These are phyloP conservation scores for Scalesia atractyloides DNA, from an alignment of 129 eudicot species.

Conservation along the genomic window DNA sequence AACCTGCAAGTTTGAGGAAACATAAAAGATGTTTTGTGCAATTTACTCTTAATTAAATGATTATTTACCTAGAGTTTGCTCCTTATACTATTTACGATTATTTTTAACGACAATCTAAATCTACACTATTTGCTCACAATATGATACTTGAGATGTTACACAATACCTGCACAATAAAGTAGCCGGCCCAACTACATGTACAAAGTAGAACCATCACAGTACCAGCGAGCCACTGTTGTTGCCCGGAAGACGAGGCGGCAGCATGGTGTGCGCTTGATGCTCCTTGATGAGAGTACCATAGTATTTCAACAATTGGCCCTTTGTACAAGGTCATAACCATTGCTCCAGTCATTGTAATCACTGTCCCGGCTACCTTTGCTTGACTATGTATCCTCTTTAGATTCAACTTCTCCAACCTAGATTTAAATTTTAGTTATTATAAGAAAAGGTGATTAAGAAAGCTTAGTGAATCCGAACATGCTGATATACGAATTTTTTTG, in stretches of 20 bases:
- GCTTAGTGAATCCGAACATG: background rate
- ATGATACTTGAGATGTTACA: slow-evolving; percentile 7
- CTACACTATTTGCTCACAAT: background rate
- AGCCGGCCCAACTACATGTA: slow-evolving; percentile 78
- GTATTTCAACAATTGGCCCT: slow-evolving; percentile 73
- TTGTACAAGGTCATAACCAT: slow-evolving; percentile 89
- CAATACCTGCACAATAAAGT: slow-evolving; percentile 78
- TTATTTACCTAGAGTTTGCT: too few species aligned
- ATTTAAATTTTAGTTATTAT: background rate
- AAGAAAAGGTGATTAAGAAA: background rate
- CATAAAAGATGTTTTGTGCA: too few species aligned
- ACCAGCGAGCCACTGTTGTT: slow-evolving; percentile 66
- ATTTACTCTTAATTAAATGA: too few species aligned
- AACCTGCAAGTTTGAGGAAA: too few species aligned
- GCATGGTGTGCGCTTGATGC: slow-evolving; percentile 37
- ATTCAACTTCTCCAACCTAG: slow-evolving; percentile 85
- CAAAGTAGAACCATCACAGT: slow-evolving; percentile 63
- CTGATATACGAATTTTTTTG: background rate
- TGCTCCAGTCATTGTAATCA: slow-evolving; percentile 80
- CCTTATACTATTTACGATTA: too few species aligned
- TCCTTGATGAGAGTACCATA: slow-evolving; percentile 48
- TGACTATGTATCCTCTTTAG: slow-evolving; percentile 58
- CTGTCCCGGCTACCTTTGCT: slow-evolving; percentile 84
- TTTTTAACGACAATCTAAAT: too few species aligned
- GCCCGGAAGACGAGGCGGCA: slow-evolving; percentile 41